Evolutionary conservation across 495 filamentous ascomycete genomes (phyloP).

Genomic region (Daldinia caldariorum): DNA sequence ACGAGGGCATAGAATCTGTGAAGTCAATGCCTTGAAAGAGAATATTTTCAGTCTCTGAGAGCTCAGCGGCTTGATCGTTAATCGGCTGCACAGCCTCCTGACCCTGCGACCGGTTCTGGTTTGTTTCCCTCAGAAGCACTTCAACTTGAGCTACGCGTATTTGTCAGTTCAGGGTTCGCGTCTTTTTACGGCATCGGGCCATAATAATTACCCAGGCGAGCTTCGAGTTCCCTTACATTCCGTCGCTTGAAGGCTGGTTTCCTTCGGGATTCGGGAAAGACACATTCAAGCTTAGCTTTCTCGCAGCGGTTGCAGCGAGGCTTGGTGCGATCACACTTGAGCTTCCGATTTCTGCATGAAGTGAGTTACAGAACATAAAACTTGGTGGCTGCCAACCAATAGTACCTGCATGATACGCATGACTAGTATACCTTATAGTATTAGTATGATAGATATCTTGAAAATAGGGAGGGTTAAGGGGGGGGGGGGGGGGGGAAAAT

Average conservation of each 20-base stretch:
- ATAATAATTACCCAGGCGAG: slow-evolving; percentile 70
- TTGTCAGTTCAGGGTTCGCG: slow-evolving; percentile 15
- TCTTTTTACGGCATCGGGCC: not conserved
- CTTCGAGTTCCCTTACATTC: slow-evolving; percentile 87
- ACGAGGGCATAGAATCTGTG: slow-evolving; percentile 16
- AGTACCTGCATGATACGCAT: slow-evolving; percentile 60
- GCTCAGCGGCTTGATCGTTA: slow-evolving; percentile 14
- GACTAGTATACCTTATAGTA: slow-evolving; percentile 27
- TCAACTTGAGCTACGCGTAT: slow-evolving; percentile 57
- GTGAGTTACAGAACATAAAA: slow-evolving; percentile 43
- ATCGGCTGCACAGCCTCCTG: slow-evolving; percentile 8
- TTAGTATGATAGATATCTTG: slow-evolving; percentile 24
- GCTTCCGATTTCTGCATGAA: slow-evolving; percentile 67
- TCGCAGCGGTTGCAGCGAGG: slow-evolving; percentile 81
- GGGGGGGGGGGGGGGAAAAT: too few relatives aligned
- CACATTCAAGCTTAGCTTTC: slow-evolving; percentile 74
- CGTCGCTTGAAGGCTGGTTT: slow-evolving; percentile 89
- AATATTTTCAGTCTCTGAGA: slow-evolving; percentile 31
- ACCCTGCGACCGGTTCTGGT: slow-evolving; percentile 20
- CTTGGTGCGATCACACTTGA: slow-evolving; percentile 71
- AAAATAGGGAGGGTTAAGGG: not conserved
- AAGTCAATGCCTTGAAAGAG: slow-evolving; percentile 40
- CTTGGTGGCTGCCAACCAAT: slow-evolving; percentile 10
- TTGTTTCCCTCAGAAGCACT: slow-evolving; percentile 53
- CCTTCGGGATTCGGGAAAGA: slow-evolving; percentile 84